Conservation (phyloP, 2,329 filamentous ascomycete species). For the Aspergillus fumigatus region DNA sequence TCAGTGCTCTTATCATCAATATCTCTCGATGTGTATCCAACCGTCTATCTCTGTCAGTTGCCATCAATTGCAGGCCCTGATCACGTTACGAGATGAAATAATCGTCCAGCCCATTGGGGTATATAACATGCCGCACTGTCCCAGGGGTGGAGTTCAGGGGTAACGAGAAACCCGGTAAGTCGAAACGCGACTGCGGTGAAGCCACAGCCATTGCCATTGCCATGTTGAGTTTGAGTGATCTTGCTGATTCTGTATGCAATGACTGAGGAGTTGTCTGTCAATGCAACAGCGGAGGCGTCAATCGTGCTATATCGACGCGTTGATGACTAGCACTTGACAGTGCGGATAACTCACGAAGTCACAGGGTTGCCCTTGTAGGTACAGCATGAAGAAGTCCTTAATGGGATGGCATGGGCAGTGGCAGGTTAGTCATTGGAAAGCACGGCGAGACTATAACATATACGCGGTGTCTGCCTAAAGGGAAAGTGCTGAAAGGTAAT, state of each 20-base stretch:
- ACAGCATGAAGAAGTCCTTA: no score
- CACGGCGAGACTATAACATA: no score
- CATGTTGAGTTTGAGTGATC: no score
- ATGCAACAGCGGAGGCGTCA: no score
- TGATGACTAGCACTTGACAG: not conserved
- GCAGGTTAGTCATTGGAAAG: no score
- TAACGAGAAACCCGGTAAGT: not conserved
- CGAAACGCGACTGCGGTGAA: not conserved
- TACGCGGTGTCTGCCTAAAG: no score
- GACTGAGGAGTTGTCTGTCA: no score
- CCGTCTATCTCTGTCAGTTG: not conserved
- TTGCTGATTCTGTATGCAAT: no score
- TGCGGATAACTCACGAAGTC: not conserved
- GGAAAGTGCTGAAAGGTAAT: no score
- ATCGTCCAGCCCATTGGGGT: not conserved
- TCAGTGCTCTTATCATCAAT: constrained; percentile 40
- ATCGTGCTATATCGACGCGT: not conserved
- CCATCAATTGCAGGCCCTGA: not conserved
- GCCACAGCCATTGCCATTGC: not conserved
- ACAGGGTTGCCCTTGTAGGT: not conserved
- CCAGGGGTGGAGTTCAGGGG: not conserved
- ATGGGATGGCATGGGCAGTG: no score
- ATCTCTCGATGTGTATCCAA: not conserved
- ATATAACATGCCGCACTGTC: not conserved
- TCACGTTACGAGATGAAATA: not conserved